These are phyloP conservation scores for Zygosaccharomyces sapae DNA, from an alignment of 1,139 yeast genomes.

Conservation along the genomic window DNA sequence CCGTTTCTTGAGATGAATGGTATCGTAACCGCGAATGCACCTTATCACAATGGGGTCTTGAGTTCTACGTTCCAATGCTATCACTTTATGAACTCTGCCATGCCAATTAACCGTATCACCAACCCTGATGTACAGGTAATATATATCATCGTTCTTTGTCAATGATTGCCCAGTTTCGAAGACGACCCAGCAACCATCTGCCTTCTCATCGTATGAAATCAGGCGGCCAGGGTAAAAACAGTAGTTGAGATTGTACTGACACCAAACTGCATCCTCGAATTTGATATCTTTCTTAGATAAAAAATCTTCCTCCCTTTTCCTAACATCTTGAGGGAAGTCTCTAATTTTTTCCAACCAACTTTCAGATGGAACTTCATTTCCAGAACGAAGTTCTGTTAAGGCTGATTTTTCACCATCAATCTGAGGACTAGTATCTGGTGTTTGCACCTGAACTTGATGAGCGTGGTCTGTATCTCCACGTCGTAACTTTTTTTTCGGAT, in stretches of 20 bases:
- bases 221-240: conserved; percentile 38
- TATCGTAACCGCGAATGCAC: conserved; percentile 59
- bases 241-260: conserved; percentile 33
- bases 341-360: not conserved
- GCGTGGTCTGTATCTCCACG: not conserved
- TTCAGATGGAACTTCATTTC: not conserved
- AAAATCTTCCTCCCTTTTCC: conserved; percentile 16
- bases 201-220: conserved; percentile 17
- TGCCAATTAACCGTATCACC: conserved; percentile 40
- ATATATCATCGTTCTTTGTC: conserved; percentile 27
- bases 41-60: conserved; percentile 33
- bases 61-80: conserved; percentile 42
- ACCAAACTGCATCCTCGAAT: conserved; percentile 37
- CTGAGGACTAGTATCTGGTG: not conserved
- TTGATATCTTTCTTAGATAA: conserved; percentile 29
- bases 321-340: conserved; percentile 15
- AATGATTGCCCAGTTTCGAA: conserved; percentile 24
- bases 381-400: not conserved
- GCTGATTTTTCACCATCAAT: not conserved
- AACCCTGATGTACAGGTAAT: conserved; percentile 39
- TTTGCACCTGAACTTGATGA: not conserved
- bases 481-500: conserved; percentile 7
- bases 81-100: conserved; percentile 40
- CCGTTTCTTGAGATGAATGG: conserved; percentile 39
- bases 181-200: conserved; percentile 25